Evolutionary conservation across 1,284 basidiomycete genomes (phyloP).

Genomic region (Cystobasidium pallidum): DNA sequence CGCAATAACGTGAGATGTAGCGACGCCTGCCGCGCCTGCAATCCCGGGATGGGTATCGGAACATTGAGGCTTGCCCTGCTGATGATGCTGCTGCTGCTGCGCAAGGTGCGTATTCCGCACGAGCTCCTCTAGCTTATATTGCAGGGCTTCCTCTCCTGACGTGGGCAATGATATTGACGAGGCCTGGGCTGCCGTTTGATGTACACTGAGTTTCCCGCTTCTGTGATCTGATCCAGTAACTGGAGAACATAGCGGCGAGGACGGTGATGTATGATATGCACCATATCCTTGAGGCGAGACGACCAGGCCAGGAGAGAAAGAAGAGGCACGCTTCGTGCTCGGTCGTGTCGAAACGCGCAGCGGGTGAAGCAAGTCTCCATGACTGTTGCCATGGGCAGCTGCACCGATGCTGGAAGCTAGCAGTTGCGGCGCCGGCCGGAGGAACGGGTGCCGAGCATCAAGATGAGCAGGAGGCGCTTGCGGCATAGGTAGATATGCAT

Average conservation of each 20-base stretch:
- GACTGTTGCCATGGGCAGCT: neutral
- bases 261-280: neutral
- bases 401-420: conserved; percentile 3
- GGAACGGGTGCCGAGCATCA: neutral
- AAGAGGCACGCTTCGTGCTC: conserved; percentile 32
- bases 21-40: neutral
- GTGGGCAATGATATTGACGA: conserved; percentile 27
- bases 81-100: conserved; percentile 1
- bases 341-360: conserved; percentile 33
- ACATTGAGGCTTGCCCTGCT: neutral
- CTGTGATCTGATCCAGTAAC: neutral
- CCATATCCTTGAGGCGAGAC: conserved; percentile 11
- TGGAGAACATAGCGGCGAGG: neutral
- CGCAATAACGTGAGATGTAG: neutral
- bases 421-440: neutral
- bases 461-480: neutral
- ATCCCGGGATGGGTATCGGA: neutral
- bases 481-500: neutral
- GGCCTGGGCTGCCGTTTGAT: neutral
- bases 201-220: neutral
- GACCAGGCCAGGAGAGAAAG: conserved; percentile 28
- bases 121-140: conserved; percentile 12
- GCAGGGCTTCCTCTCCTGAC: neutral
- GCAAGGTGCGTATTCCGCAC: neutral
- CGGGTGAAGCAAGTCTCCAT: conserved; percentile 6